Base-by-base conservation (phyloP, 257 asterid species). In the Thymus mandschuricus region DNA sequence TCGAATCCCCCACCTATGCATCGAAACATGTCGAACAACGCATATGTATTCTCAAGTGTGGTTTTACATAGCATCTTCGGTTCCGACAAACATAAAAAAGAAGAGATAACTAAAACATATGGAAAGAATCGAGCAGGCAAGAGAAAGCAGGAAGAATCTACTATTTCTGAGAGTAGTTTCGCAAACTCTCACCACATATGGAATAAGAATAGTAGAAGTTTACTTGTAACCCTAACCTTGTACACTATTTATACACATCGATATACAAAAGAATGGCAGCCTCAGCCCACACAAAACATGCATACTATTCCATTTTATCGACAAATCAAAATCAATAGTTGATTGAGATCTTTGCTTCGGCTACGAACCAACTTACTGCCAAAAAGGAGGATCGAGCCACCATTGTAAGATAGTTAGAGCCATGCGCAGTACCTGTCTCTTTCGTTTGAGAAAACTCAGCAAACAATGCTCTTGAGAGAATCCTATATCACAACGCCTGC, bases 251-350 rank as follows among this genome's bases (percentile, higher is more conserved):
- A 59, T 76, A 69, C 79, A 67, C 62, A 52, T 57, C 44, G 55
- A 78, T 72, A 33, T 78, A 78, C 81, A 78, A 67, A 21, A 68
- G 74, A 75, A 68, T 74, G 41, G 60, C 38, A 55, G 38, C 60
- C 35, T 55, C 38, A 28, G 8, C 34, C 33, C 40, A 58, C 64
- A 30, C 43, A 55, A 55, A 58, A 56, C 30, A 29, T 56, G 10
- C 5, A 30, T 57, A 57, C 63, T 30, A 57, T 31, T 58, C 21
- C 44, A 58, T 12, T 58, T 11, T 58, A 31, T 33, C 64, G 10
- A 58, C 64, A 58, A 38, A 31, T 31, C 10, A 29, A 30, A 58
- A 58, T 58, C 43, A 11, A 31, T 10, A 38, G 6, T 2, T 38
- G 3, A 3, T 38, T 56, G 4, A 43, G 2, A 58, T 58, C 40